Conservation (phyloP, 495 filamentous ascomycete genomes). For the Penicillium lagena region DNA sequence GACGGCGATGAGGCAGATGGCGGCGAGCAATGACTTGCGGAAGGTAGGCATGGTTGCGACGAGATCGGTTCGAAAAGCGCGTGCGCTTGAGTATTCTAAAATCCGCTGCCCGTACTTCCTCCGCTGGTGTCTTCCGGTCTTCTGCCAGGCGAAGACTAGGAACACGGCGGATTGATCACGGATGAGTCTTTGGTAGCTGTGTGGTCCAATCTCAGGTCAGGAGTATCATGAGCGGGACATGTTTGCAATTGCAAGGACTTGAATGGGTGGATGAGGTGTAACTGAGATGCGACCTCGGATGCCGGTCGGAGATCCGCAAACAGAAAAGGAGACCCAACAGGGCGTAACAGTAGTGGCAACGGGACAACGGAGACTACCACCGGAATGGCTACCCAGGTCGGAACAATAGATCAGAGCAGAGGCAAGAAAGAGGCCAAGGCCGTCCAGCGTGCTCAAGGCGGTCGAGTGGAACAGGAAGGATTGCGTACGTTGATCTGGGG, state of each 20-base stretch:
- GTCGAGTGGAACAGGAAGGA: no score
- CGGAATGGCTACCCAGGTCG: no score
- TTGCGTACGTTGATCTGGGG: no score
- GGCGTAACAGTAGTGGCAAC: neutral
- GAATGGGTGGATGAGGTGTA: no score
- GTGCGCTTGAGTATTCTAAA: no score
- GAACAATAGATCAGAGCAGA: no score
- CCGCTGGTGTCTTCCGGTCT: neutral
- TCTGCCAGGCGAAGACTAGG: slow-evolving; percentile 2
- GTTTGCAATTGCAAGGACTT: neutral
- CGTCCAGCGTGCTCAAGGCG: no score
- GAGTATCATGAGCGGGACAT: neutral
- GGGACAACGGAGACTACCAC: no score
- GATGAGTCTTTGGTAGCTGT: no score
- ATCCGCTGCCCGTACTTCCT: neutral
- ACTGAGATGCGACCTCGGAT: neutral
- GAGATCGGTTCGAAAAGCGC: neutral
- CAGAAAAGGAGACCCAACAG: neutral
- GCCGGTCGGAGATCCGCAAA: neutral
- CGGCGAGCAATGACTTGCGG: slow-evolving; percentile 62
- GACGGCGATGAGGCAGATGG: slow-evolving; percentile 59
- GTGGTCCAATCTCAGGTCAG: neutral
- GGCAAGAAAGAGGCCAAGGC: no score
- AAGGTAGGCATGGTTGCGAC: slow-evolving; percentile 56
- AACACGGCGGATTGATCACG: neutral